phyloP scores from a whole-genome alignment of 148 eudicot genomes.

The Beta vulgaris region DNA sequence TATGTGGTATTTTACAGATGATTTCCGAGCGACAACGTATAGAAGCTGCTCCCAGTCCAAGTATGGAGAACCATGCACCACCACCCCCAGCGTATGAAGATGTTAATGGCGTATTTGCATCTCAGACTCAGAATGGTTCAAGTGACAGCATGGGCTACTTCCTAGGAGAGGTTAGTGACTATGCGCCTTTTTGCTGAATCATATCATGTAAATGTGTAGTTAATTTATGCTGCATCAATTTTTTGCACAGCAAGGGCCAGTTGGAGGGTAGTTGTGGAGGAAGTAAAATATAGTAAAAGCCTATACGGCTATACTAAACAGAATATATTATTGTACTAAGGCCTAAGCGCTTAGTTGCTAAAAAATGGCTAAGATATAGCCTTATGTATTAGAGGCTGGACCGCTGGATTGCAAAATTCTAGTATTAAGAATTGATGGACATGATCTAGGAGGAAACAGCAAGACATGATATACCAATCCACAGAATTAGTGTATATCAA shows the following conservation, averaged over 20 bases:
- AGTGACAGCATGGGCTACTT: slow-evolving; percentile 81
- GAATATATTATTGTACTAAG: not conserved
- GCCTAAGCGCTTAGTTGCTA: not conserved
- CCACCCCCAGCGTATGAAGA: slow-evolving; percentile 94
- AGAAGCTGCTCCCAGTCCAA: slow-evolving; percentile 86
- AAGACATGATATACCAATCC: not conserved
- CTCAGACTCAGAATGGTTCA: slow-evolving; percentile 70
- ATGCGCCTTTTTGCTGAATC: not conserved
- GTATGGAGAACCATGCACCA: slow-evolving; percentile 51
- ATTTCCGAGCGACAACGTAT: slow-evolving; percentile 81
- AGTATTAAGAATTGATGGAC: not conserved
- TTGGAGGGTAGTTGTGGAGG: not conserved
- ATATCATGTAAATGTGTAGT: not conserved
- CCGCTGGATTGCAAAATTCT: not conserved
- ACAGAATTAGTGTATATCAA: too few species aligned
- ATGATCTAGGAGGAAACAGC: not conserved
- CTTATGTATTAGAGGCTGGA: not conserved
- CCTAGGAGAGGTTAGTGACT: slow-evolving; percentile 72
- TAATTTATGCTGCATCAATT: not conserved
- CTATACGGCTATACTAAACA: not conserved
- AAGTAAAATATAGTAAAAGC: not conserved
- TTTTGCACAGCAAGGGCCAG: not conserved
- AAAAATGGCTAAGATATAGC: not conserved
- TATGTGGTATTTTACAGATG: slow-evolving; percentile 51
- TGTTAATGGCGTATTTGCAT: slow-evolving; percentile 50